phyloP scores from a whole-genome alignment of 106 monocot genomes.

The Acanthochlamys bracteata region DNA sequence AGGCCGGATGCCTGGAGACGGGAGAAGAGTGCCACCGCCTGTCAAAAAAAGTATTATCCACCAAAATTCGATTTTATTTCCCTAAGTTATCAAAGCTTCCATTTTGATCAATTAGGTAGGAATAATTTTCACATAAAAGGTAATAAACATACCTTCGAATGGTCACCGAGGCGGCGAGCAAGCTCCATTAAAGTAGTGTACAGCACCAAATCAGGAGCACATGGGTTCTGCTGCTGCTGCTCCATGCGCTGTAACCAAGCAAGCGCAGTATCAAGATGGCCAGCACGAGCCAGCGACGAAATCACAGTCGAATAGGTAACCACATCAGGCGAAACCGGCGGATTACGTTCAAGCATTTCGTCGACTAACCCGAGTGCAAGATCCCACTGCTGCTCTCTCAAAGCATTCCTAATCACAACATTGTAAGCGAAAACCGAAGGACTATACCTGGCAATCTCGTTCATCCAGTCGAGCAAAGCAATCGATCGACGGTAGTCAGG shows the following conservation, averaged over 20 bases:
- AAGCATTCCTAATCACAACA: slow-evolving; percentile 68
- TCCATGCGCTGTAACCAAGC: slow-evolving; percentile 68
- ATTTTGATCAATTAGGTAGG: too few species aligned
- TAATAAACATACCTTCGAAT: slow-evolving; percentile 50
- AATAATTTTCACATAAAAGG: too few species aligned
- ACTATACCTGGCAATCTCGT: slow-evolving; percentile 35
- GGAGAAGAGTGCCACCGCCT: slow-evolving; percentile 41
- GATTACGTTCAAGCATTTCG: slow-evolving; percentile 45
- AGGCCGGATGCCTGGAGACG: slow-evolving; percentile 36
- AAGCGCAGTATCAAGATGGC: slow-evolving; percentile 63
- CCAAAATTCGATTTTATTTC: too few species aligned
- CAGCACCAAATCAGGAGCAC: slow-evolving; percentile 50
- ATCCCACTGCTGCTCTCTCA: slow-evolving; percentile 47
- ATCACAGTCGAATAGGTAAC: slow-evolving; percentile 84
- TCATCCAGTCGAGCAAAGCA: slow-evolving; percentile 96
- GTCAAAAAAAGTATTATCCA: too few species aligned
- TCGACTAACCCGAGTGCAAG: slow-evolving; percentile 62
- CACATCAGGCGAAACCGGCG: slow-evolving; percentile 42
- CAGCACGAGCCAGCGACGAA: slow-evolving; percentile 57
- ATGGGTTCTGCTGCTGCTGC: slow-evolving; percentile 29
- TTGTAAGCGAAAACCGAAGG: slow-evolving; percentile 64
- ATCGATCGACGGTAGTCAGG: slow-evolving; percentile 67
- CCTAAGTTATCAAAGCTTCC: too few species aligned
- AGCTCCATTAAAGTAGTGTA: slow-evolving; percentile 71
- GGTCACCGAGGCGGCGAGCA: slow-evolving; percentile 47